phyloP scores from a whole-genome alignment of 2,329 filamentous ascomycete species.

The Colletotrichum orbiculare region DNA sequence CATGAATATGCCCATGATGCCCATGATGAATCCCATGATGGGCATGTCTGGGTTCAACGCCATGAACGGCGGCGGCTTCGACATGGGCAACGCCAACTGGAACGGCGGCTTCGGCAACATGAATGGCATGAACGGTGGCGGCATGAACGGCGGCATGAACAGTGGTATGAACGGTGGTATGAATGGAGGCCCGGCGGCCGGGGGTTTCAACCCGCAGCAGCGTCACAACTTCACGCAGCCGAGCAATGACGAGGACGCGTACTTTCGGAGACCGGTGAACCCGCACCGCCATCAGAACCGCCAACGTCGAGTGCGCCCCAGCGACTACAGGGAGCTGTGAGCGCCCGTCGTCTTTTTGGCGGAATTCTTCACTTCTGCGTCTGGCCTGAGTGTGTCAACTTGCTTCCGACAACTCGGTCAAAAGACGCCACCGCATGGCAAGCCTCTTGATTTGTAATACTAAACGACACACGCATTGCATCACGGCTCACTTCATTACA shows the following conservation, averaged over 20 bases:
- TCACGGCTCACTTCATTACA: conserved; percentile 18
- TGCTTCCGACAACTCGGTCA: background rate
- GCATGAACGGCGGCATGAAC: conserved; percentile 49
- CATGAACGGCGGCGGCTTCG: conserved; percentile 42
- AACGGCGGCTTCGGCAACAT: too few relatives aligned
- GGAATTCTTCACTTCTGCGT: background rate
- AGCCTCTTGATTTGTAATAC: conserved; percentile 21
- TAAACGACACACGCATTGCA: conserved; percentile 18
- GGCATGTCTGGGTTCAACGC: conserved; percentile 37
- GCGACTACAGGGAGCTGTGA: conserved; percentile 89
- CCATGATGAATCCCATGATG: conserved; percentile 44
- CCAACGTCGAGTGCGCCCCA: conserved; percentile 82
- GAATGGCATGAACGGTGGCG: conserved; percentile 45
- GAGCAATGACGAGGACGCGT: conserved; percentile 85
- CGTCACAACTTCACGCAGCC: conserved; percentile 58
- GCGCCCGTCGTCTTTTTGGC: background rate
- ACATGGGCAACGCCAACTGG: conserved; percentile 41
- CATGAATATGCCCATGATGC: conserved; percentile 46
- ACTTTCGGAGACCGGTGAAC: conserved; percentile 96
- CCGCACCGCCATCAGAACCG: conserved; percentile 89
- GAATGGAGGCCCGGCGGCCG: conserved; percentile 47
- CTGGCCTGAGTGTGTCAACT: background rate
- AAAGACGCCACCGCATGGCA: too few relatives aligned
- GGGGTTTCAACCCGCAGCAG: conserved; percentile 35
- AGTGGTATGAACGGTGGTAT: conserved; percentile 49